Evolutionary conservation across 176 grass and related monocot genomes (phyloP).

Genomic region (Eleusine indica): DNA sequence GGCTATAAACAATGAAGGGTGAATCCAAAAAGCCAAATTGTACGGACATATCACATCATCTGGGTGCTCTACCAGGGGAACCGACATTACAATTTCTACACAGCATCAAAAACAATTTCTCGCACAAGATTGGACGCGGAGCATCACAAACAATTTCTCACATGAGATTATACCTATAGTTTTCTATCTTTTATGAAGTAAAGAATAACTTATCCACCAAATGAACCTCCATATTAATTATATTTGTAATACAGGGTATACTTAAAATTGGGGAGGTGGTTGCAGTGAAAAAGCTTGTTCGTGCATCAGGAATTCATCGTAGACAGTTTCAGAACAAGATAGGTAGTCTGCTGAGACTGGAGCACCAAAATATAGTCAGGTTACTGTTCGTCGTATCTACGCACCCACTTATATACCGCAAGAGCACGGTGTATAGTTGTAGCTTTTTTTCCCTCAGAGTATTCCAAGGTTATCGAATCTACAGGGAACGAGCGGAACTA

Average conservation of each 20-base stretch:
- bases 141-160: constrained; percentile 9
- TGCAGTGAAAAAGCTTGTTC: constrained; percentile 38
- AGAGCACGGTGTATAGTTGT: too few relatives aligned
- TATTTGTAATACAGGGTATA: constrained; percentile 12
- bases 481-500: too few relatives aligned
- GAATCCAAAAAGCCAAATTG: neutral
- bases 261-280: constrained; percentile 16
- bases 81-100: constrained; percentile 5
- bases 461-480: too few relatives aligned
- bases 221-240: neutral
- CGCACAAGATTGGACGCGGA: constrained; percentile 17
- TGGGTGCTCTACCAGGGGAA: constrained; percentile 13
- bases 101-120: constrained; percentile 20
- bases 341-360: neutral
- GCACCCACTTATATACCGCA: too few relatives aligned
- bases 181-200: neutral
- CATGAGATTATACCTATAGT: neutral
- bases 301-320: constrained; percentile 9
- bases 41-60: neutral
- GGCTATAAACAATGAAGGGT: neutral
- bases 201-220: neutral
- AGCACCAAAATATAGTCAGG: constrained; percentile 37
- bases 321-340: constrained; percentile 36
- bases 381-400: too few relatives aligned
- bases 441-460: too few relatives aligned